Base-by-base conservation (phyloP, 768 basidiomycete genomes). In the Sarcodon sp. region DNA sequence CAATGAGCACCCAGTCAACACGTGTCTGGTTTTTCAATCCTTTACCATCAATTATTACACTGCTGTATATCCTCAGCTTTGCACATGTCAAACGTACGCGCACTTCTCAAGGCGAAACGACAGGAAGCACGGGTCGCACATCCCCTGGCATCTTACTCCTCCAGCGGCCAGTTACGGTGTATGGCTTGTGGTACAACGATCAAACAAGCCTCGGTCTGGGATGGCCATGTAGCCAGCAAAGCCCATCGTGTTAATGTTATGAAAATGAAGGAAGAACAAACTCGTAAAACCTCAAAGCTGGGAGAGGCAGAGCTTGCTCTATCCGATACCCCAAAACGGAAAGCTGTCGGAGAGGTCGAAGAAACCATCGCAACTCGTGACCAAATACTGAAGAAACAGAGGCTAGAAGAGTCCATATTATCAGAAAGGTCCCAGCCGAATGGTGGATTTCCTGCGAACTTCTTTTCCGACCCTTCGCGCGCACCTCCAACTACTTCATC, bases 181-280 rank as follows among this genome's bases (percentile, higher is more conserved):
- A 57, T 68, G 4, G 73, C 78, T 21, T 91, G 87, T 57, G 70
- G 70, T 1, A 72, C 67, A 9, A 49, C 64, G 15, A 70, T 91
- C 49, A 90, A 88, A 56, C 78, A 87, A 56, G 73, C 84, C 3
- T 77, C 83, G 21, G 83, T 83, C n/a, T 91, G 87, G 87, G 79
- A 87, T 50, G 86, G 87, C 16, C 87, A 91, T 63, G 61, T 91
- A 15, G 87, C 82, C 10, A 87, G 83, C 65, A 90, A 90, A 65
- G 64, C 64, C 1, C 87, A 91, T 59, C 77, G 87, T 33, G 79
- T 70, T 36, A 80, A 77, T 56, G 77, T 80, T 13, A 69, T 70
- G 9, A 73, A 75, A 13, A 57, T 79, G 51, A 77, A 79, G 57
- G 72, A 79, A 54, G 76, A 16, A 15, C 39, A 15, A 41, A 41